Base-by-base conservation (phyloP, 2,329 filamentous ascomycete genomes). In the Curvularia eragrostidis region DNA sequence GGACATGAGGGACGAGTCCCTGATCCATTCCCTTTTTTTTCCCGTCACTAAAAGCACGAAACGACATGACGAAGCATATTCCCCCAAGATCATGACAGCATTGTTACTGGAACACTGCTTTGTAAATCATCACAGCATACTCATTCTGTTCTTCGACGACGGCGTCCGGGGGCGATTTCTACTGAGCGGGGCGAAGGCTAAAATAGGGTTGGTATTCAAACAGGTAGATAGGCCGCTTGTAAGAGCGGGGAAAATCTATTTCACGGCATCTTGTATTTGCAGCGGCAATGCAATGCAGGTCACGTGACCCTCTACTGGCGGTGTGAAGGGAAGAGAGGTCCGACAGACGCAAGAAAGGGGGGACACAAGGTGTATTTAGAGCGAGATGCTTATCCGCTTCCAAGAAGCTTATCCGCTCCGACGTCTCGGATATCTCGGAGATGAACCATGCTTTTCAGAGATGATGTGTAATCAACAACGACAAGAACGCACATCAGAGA, bases 11-110 rank as follows among this genome's bases (percentile, higher is more conserved):
- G 59, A 58, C 52, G 49, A 61, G 55, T 56, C 52, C 50, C 56
- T 62, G 52, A 36, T 42, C 49, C 53, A 56, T 47, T 60, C 47
- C 54, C 52, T 60, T 61, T 49, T 47, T 52, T 60, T 46, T 36
- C 6, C 55, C 48, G 58, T 62, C 56, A 56, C 58, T 58, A 73
- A 75, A 73, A 72, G 68, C 50, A 71, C 64, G 67, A 64, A 55
- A 73, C 60, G 71, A 73, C 32, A 54, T 60, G 59, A 70, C 56
- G 68, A 69, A 61, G 66, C 61, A 70, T 68, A 66, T 70, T 68
- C 63, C 61, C 36, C 60, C 47, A 68, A 66, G 57, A 66, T 67
- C 52, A 75, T 55, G 69, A 71, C 61, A 55, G 57, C 58, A 58
- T 58, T 56, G 55, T 42, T 55, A 48, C 38, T 41, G 52, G 48